Evolutionary conservation across 192 early-diverging fungal species (phyloP), one percentile per base, ranked within the genome.

Genomic region (Polychytrium aggregatum): DNA sequence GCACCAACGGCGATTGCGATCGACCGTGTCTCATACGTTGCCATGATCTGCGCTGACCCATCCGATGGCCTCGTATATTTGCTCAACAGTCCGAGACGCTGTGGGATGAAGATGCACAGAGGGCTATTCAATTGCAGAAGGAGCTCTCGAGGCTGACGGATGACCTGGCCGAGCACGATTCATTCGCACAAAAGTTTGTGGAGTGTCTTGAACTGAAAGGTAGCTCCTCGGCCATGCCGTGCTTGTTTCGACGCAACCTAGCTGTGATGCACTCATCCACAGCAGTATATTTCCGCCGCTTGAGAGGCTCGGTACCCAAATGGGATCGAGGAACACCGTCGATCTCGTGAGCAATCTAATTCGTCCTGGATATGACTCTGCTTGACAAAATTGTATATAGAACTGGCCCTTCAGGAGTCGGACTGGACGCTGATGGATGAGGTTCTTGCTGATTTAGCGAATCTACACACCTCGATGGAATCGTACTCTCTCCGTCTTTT

Each of bases 401-500:
- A n/a, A n/a, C n/a, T n/a, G n/a, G n/a, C n/a, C n/a, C n/a, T n/a
- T n/a, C n/a, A n/a, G n/a, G n/a, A n/a, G n/a, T n/a, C n/a, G n/a
- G n/a, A n/a, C n/a, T n/a, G n/a, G n/a, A n/a, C n/a, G n/a, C n/a
- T n/a, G n/a, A n/a, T n/a, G n/a, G n/a, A n/a, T n/a, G n/a, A n/a
- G n/a, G n/a, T n/a, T n/a, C n/a, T n/a, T n/a, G n/a, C n/a, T n/a
- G n/a, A n/a, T n/a, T n/a, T n/a, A n/a, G n/a, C n/a, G n/a, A n/a
- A 14, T n/a, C 42, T 72, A 34, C 37, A 48, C 16, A 38, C 27
- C 24, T 34, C 57, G 3, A 20, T 75, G 36, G 49, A 70, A 26
- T 35, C 50, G 42, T 70, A 61, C 37, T 63, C 58, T 10, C 42
- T 70, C 29, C 36, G 56, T 37, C 44, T 63, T 25, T n/a, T 75